A percentile compares a stretch with the other conserved stretches of the same genome.
phyloP scores from a whole-genome alignment of 116 monocot genomes.

The Cymodocea nodosa region DNA sequence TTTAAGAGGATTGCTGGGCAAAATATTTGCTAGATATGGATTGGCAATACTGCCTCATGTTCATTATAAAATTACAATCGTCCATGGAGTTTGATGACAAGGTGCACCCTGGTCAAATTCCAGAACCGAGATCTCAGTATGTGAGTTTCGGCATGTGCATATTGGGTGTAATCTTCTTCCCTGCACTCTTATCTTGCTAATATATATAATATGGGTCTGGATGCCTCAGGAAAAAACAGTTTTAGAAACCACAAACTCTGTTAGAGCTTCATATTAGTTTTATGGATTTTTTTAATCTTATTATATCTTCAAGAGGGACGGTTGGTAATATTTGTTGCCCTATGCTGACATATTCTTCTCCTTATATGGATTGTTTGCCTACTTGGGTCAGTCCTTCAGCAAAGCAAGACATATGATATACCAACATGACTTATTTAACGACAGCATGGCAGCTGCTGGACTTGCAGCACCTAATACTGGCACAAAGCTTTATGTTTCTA shows the following conservation, averaged over 20 bases:
- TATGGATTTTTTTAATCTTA: conserved; percentile 12
- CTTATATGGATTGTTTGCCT: conserved; percentile 29
- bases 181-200: conserved; percentile 20
- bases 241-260: conserved; percentile 10
- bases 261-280: conserved; percentile 15
- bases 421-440: conserved; percentile 72
- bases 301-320: conserved; percentile 17
- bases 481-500: conserved; percentile 88
- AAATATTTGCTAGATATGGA: conserved; percentile 13
- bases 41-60: conserved; percentile 8
- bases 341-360: conserved; percentile 25
- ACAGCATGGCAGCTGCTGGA: conserved; percentile 62
- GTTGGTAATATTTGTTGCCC: conserved; percentile 18
- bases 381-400: conserved; percentile 73
- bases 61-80: conserved; percentile 7
- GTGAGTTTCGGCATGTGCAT: conserved; percentile 20
- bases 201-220: conserved; percentile 16
- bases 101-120: conserved; percentile 20
- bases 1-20: conserved; percentile 15
- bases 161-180: conserved; percentile 31
- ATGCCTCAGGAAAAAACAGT: conserved; percentile 7
- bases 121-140: conserved; percentile 23
- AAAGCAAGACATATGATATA: conserved; percentile 52
- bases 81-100: conserved; percentile 12
- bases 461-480: conserved; percentile 43